Evolutionary conservation across 1,284 basidiomycete species (phyloP).

Genomic region (Apiotrichum mycotoxinovorans): DNA sequence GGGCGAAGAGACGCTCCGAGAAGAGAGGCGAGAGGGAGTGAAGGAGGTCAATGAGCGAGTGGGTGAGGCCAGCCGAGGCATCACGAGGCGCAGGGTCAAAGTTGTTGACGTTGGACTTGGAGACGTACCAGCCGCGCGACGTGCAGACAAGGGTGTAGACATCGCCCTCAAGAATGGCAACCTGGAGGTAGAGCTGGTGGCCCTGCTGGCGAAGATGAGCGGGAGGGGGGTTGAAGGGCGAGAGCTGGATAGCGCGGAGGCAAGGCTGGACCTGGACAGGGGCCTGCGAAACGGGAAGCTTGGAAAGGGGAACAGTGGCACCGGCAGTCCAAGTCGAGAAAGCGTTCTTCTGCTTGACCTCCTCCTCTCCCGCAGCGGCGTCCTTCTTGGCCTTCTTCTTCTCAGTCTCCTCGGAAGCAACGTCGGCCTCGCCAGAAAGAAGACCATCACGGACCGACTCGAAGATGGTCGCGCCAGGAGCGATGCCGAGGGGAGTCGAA

Average conservation of each 20-base stretch:
- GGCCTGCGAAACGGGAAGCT: conserved; percentile 44
- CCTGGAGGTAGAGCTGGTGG: conserved; percentile 57
- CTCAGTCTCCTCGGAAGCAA: conserved; percentile 37
- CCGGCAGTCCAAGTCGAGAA: conserved; percentile 50
- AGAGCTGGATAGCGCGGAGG: conserved; percentile 54
- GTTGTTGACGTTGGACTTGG: conserved; percentile 50
- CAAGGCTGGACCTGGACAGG: conserved; percentile 42
- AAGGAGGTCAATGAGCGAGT: conserved; percentile 56
- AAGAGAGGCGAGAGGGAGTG: conserved; percentile 52
- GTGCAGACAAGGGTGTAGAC: conserved; percentile 55
- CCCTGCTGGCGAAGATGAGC: conserved; percentile 56
- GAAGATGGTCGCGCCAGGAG: conserved; percentile 53
- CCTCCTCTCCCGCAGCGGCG: conserved; percentile 19
- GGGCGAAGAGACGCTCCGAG: conserved; percentile 45
- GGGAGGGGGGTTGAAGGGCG: conserved; percentile 59
- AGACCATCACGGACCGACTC: conserved; percentile 52
- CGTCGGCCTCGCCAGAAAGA: conserved; percentile 27
- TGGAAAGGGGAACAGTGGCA: conserved; percentile 32
- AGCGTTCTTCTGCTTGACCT: conserved; percentile 44
- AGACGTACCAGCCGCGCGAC: conserved; percentile 57
- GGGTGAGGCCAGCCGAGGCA: conserved; percentile 40
- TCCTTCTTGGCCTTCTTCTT: conserved; percentile 38
- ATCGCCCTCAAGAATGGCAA: conserved; percentile 57
- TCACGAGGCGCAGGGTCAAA: conserved; percentile 52
- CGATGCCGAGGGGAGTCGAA: conserved; percentile 49